Conservation (phyloP, 2,329 filamentous ascomycete species). For the Epicoccum nigrum region DNA sequence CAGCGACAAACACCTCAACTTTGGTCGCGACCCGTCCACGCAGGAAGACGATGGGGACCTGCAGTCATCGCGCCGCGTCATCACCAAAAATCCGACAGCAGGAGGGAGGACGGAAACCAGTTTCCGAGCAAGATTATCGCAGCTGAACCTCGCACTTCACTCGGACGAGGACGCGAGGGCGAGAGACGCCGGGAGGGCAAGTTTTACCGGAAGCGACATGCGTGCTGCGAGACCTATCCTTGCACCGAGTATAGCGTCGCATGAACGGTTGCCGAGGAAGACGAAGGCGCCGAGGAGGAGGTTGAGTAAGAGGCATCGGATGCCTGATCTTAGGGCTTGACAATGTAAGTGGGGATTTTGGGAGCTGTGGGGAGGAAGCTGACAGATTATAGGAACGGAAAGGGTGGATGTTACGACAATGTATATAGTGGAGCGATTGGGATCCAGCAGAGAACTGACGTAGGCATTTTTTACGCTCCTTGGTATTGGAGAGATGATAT, state of each 20-base stretch:
- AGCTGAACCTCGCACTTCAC: conserved; percentile 18
- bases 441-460: too few relatives aligned
- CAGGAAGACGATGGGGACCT: conserved; percentile 24
- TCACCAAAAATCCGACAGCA: conserved; percentile 24
- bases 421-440: not conserved
- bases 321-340: conserved; percentile 18
- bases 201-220: conserved; percentile 27
- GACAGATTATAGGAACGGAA: not conserved
- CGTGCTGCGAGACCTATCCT: conserved; percentile 26
- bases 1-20: conserved; percentile 22
- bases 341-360: not conserved
- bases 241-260: conserved; percentile 18
- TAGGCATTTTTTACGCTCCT: too few relatives aligned
- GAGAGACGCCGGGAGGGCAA: conserved; percentile 19
- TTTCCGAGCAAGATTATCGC: conserved; percentile 15
- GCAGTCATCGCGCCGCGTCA: conserved; percentile 30
- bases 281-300: conserved; percentile 15
- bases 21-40: conserved; percentile 23
- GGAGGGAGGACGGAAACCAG: conserved; percentile 16
- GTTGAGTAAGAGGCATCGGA: conserved; percentile 31
- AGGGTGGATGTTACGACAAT: not conserved
- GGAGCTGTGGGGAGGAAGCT: not conserved
- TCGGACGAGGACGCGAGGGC: conserved; percentile 15
- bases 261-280: conserved; percentile 15
- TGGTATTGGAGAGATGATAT: too few relatives aligned